Base-by-base conservation (phyloP, 805 yeast species). In the Brettanomyces bruxellensis region DNA sequence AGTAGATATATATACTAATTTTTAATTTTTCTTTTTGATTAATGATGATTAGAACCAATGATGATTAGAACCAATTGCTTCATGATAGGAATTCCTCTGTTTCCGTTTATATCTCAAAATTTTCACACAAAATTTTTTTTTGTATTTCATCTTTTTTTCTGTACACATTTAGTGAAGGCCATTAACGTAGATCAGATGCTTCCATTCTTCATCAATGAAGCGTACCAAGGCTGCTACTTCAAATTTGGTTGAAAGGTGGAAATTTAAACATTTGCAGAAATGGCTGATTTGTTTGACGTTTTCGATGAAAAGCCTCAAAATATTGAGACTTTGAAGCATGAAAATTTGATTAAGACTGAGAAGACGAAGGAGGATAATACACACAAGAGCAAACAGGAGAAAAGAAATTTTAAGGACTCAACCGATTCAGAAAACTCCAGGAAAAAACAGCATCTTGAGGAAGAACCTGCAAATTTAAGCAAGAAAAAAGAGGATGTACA, bases 251-350 rank as follows among this genome's bases (percentile, higher is more conserved):
- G 9, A 28, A 28, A 6, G 7, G 11, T 7, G 32, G 11, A 7
- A 28, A 9, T 28, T 28, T 28, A 9, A 7, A 28, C 11, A 28
- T 28, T 28, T 25, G 12, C 28, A n/a, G 51, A n/a, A 12, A 61
- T 59, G 61, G 80, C 76, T 59, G 85, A 79, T 55, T 70, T 80
- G 46, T 80, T 80, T 57, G 82, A 72, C 44, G 85, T 80, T 49
- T 80, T 80, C 55, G 70, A 74, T 43, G 86, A 80, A 60, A 70
- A 72, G 3, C 83, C 70, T 2, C 58, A 55, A 50, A 67, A 58
- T 24, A 52, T 58, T 23, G 48, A 60, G 22, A 46, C 39, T 13
- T 46, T 50, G 32, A 54, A 48, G 48, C 54, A 55, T 50, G 48
- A 54, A 45, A 41, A 48, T 3, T 18, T 45, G 24, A 45, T 45